phyloP scores from a whole-genome alignment of 352 stramenopile genomes.

The Globisporangium yorkense region DNA sequence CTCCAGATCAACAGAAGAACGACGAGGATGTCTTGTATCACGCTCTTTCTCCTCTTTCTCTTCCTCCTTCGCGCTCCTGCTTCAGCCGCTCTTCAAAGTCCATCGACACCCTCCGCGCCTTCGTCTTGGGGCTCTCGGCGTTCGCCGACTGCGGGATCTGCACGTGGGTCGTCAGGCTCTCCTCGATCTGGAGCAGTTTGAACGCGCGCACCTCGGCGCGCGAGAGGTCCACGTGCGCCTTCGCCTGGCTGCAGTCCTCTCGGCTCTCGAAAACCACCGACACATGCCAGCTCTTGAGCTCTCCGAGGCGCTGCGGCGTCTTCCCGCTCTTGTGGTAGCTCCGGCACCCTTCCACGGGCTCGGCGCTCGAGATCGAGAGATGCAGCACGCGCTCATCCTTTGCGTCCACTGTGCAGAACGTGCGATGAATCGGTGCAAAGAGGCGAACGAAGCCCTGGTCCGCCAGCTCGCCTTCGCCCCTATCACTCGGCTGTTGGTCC shows the following conservation, averaged over 20 bases:
- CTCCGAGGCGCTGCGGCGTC: conserved; percentile 9
- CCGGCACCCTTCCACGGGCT: conserved; percentile 55
- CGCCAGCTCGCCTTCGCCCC: conserved; percentile 21
- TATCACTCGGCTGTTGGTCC: conserved; percentile 3
- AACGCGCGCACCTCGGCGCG: conserved; percentile 71
- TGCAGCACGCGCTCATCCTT: conserved; percentile 73
- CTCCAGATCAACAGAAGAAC: too few species aligned
- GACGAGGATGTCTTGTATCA: too few species aligned
- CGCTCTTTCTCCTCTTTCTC: neutral
- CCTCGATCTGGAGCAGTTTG: conserved; percentile 73
- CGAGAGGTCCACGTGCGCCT: conserved; percentile 67
- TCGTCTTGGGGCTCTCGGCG: conserved; percentile 15
- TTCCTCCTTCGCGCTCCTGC: conserved; percentile 5
- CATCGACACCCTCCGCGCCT: conserved; percentile 21
- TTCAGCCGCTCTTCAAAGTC: conserved; percentile 13
- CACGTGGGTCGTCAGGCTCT: conserved; percentile 56
- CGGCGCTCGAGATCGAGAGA: conserved; percentile 51
- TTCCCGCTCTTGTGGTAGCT: conserved; percentile 35
- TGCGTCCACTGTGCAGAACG: conserved; percentile 57
- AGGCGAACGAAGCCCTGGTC: conserved; percentile 40
- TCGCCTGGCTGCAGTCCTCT: conserved; percentile 60
- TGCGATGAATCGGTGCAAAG: conserved; percentile 66
- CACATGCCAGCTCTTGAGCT: conserved; percentile 50
- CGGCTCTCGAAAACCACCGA: conserved; percentile 54
- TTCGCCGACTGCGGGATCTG: conserved; percentile 44